Evolutionary conservation across 1,139 yeast species (phyloP).

Genomic region (Wickerhamomyces sp.): DNA sequence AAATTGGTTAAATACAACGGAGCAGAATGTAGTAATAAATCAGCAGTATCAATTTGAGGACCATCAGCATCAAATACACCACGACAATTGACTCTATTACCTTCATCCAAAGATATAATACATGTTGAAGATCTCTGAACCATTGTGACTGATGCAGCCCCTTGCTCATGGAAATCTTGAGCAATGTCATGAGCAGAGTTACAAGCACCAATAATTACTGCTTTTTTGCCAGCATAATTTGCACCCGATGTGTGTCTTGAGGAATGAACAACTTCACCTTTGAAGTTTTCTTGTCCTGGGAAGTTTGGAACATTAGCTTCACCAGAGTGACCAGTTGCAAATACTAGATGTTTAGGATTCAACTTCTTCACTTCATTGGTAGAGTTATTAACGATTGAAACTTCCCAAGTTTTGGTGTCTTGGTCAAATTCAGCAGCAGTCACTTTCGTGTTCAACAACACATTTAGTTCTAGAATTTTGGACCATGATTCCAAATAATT

Average conservation of each 20-base stretch:
- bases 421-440: conserved; percentile 31
- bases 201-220: conserved; percentile 40
- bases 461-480: conserved; percentile 35
- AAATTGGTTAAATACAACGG: conserved; percentile 32
- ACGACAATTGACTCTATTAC: conserved; percentile 27
- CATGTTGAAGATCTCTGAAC: conserved; percentile 41
- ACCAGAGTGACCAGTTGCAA: conserved; percentile 43
- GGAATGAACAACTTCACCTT: conserved; percentile 38
- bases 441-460: conserved; percentile 33
- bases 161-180: conserved; percentile 41
- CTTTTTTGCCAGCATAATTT: conserved; percentile 35
- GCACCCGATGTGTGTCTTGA: conserved; percentile 37
- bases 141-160: conserved; percentile 36
- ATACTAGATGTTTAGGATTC: conserved; percentile 32
- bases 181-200: conserved; percentile 43
- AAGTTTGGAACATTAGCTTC: conserved; percentile 39
- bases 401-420: conserved; percentile 29
- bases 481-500: conserved; percentile 39
- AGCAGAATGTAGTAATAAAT: conserved; percentile 29
- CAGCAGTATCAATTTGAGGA: conserved; percentile 35
- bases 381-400: conserved; percentile 26
- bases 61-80: conserved; percentile 36
- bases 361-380: conserved; percentile 19
- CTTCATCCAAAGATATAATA: conserved; percentile 35
- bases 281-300: conserved; percentile 32